A percentile compares a stretch with the other conserved stretches of the same genome.
These are phyloP conservation scores for Backusella luteola DNA, from an alignment of 192 early-diverging fungal species.

Conservation along the genomic window DNA sequence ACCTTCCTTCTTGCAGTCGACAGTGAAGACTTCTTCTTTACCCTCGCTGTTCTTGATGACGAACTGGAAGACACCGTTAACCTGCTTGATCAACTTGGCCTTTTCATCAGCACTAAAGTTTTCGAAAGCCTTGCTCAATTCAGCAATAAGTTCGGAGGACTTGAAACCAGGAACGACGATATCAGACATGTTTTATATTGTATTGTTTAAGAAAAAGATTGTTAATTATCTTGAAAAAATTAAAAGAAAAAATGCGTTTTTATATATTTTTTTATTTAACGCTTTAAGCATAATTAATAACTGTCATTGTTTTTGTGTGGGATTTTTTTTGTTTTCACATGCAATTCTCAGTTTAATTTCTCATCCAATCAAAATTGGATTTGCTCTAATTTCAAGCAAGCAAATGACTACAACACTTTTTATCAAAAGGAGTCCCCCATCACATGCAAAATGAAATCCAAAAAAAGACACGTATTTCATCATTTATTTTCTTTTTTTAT, in stretches of 20 bases:
- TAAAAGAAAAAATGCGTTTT: neutral
- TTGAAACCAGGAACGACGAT: constrained; percentile 63
- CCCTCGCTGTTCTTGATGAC: constrained; percentile 74
- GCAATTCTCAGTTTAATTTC: neutral
- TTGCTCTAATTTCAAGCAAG: neutral
- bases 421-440: neutral
- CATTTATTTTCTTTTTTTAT: constrained; percentile 7
- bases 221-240: neutral
- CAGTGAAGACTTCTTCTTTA: constrained; percentile 73
- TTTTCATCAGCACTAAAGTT: constrained; percentile 60
- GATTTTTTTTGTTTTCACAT: constrained; percentile 8
- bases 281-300: constrained; percentile 6
- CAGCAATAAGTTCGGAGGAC: constrained; percentile 71
- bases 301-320: constrained; percentile 8
- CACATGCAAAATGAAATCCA: neutral
- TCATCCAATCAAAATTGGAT: neutral
- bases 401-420: neutral
- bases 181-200: constrained; percentile 30
- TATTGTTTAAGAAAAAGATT: neutral
- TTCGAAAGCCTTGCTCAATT: constrained; percentile 60
- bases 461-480: neutral
- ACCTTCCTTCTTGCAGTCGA: constrained; percentile 83
- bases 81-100: constrained; percentile 54
- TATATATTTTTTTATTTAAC: constrained; percentile 1
- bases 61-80: constrained; percentile 90